These are phyloP conservation scores for Xylaria curta DNA, from an alignment of 495 filamentous ascomycete species.

Conservation along the genomic window DNA sequence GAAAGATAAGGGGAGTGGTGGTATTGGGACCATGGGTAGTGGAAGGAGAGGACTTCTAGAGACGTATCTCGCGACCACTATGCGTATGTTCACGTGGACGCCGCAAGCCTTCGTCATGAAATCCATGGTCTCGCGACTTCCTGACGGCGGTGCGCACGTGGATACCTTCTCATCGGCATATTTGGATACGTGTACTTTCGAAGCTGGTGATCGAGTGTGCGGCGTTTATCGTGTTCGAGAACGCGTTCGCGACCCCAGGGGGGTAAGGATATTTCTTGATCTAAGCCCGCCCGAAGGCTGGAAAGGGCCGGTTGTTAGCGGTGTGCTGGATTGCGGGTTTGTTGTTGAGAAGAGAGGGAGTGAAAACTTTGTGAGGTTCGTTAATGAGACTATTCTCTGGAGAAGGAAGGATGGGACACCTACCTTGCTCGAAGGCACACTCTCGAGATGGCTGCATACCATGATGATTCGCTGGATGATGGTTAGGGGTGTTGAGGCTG, in stretches of 20 bases:
- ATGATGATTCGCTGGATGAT: slow-evolving; percentile 42
- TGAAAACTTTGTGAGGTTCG: slow-evolving; percentile 26
- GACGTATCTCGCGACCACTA: slow-evolving; percentile 38
- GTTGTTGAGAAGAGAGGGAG: slow-evolving; percentile 18
- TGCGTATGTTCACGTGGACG: slow-evolving; percentile 41
- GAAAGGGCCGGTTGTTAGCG: slow-evolving; percentile 34
- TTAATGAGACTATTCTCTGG: slow-evolving; percentile 47
- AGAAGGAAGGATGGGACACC: slow-evolving; percentile 31
- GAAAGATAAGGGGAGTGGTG: no score
- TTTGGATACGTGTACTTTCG: slow-evolving; percentile 32
- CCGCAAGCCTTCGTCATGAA: slow-evolving; percentile 41
- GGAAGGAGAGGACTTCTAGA: slow-evolving; percentile 24
- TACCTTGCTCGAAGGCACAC: slow-evolving; percentile 35
- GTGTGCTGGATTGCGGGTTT: slow-evolving; percentile 37
- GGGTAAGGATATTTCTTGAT: slow-evolving; percentile 35
- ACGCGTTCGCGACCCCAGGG: slow-evolving; percentile 4
- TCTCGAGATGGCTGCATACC: slow-evolving; percentile 38
- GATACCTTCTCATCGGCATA: slow-evolving; percentile 35
- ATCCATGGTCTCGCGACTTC: slow-evolving; percentile 22
- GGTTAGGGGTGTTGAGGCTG: slow-evolving; percentile 38
- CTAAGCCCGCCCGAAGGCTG: slow-evolving; percentile 39
- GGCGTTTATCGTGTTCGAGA: slow-evolving; percentile 39
- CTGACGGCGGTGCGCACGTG: slow-evolving; percentile 14
- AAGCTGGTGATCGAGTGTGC: slow-evolving; percentile 37
- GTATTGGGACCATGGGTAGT: no score